Base-by-base conservation (phyloP, 140 eudicot genomes). In the Ambrosia hybrid region DNA sequence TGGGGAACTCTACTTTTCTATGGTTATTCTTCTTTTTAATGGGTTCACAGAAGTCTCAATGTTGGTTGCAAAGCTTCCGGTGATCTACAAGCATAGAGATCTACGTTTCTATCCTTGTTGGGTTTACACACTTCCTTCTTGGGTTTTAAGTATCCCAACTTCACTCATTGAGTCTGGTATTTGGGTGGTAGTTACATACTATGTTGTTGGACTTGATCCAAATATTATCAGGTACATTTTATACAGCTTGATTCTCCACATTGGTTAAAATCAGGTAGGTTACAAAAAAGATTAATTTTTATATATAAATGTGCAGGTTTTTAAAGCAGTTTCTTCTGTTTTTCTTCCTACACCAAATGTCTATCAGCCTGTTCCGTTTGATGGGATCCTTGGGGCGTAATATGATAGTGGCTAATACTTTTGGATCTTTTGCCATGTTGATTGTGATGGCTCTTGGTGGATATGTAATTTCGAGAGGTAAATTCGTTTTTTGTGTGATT, bases 401-500 rank as follows among this genome's bases (percentile, higher is more conserved):
- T 76, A 94, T 94, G 99, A 91, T 94, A 48, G 99, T 90, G 74
- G 96, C 99, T 62, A 94, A 94, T 74, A 94, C 99, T 64, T 94
- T 90, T 82, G 99, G 99, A 65, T 94, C 99, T 73, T 94, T 94
- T 72, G 97, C 97, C 53, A 90, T 94, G 99, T 65, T 94, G 80
- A 87, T 94, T 79, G 99, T 94, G 53, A 90, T 94, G 99, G 96
- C 88, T 79, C 97, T 94, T 80, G 99, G 99, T 46, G 97, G 96
- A 75, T 94, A 83, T 73, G 91, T 94, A 9, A 84, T 94, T 83
- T 94, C 99, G 33, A 86, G 91, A 88, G 99, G 99, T 90, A 81
- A 79, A 72, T 39, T 13, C 6, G n/a, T 5, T 2, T 38, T 38
- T 38, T 38, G 5, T 49, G 61, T 52, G 51, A 48, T 63, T 59